Evolutionary conservation across 2,329 filamentous ascomycete genomes (phyloP), one percentile per base, ranked within the genome.

Genomic region (Teratosphaeriaceae sp.): DNA sequence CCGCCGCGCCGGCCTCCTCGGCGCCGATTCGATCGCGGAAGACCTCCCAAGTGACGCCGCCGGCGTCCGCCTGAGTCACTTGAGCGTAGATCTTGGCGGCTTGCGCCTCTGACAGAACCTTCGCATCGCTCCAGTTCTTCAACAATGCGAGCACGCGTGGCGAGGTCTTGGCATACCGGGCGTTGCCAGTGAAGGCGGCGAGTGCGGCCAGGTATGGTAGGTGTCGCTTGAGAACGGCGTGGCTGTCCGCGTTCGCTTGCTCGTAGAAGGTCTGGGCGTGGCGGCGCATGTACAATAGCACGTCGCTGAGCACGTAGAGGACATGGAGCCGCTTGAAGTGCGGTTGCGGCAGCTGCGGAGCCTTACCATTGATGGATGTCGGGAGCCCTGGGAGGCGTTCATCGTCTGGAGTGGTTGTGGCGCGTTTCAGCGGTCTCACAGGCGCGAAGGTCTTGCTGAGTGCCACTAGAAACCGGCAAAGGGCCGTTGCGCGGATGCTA

Each of bases 301-400:
- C 48, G 39, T 52, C 48, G 27, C 49, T 46, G 8, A 52, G 26
- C 15, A 52, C 19, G 33, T 47, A 47, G 9, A 52, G 42, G 6
- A 52, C n/a, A 22, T 52, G 50, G 12, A 52, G 27, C 6, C 50
- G 48, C 29, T 44, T 48, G 43, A 47, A 51, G 3, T 44, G 42
- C 15, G 50, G 45, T 15, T 50, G 41, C 2, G 50, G 50, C 5
- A 48, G 48, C 26, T 52, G 43, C 40, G 42, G 44, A 9, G 45
- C 26, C 20, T 44, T 52, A 19, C 46, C 50, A 21, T 47, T 38
- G 12, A 33, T 21, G 33, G 16, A 45, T n/a, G 29, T 38, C 1
- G 42, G 42, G 1, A 51, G 42, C 12, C 50, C 50, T 30, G 46
- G 42, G 16, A 45, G 38, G 18, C 41, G 41, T n/a, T 51, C 50